A percentile compares a stretch with the other conserved stretches of the same genome.
Conservation (phyloP, 805 yeast genomes). For the Yarrowia porcina region DNA sequence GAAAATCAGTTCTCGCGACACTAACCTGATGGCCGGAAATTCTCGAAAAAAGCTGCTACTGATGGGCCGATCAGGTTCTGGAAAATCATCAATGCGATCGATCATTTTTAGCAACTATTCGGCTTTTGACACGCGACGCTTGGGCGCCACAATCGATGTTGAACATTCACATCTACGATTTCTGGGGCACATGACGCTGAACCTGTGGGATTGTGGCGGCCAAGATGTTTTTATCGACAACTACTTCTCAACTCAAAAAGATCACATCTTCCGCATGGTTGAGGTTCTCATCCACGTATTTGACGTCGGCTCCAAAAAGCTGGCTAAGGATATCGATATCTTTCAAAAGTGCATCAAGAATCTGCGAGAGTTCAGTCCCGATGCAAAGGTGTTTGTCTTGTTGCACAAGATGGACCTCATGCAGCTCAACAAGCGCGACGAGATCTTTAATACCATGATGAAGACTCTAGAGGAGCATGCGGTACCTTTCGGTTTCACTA, state of each 20-base stretch:
- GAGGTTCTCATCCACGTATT: constrained; percentile 95
- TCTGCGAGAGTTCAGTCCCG: constrained; percentile 78
- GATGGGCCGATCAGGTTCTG: constrained; percentile 94
- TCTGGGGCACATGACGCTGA: constrained; percentile 90
- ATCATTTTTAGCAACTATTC: constrained; percentile 94
- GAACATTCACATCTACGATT: constrained; percentile 93
- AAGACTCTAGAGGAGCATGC: constrained; percentile 73
- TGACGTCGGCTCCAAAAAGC: constrained; percentile 90
- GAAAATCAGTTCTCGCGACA: not conserved
- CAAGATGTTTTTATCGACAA: constrained; percentile 96
- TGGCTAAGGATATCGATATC: constrained; percentile 88
- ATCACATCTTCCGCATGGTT: constrained; percentile 90
- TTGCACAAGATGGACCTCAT: constrained; percentile 96
- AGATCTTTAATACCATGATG: constrained; percentile 81
- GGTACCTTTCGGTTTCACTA: constrained; percentile 60
- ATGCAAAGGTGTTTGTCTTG: constrained; percentile 85
- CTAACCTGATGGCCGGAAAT: constrained; percentile 30
- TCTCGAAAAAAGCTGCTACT: constrained; percentile 49
- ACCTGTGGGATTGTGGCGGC: constrained; percentile 94
- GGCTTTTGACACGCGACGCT: constrained; percentile 90
- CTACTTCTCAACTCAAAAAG: constrained; percentile 81
- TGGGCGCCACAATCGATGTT: constrained; percentile 98
- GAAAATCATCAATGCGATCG: constrained; percentile 95
- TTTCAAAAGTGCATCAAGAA: constrained; percentile 80
- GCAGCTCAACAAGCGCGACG: constrained; percentile 78